A percentile compares a stretch with the other conserved stretches of the same genome.
Evolutionary conservation across 2,329 filamentous ascomycete species (phyloP).

Genomic region (Stachybotrys chartarum): DNA sequence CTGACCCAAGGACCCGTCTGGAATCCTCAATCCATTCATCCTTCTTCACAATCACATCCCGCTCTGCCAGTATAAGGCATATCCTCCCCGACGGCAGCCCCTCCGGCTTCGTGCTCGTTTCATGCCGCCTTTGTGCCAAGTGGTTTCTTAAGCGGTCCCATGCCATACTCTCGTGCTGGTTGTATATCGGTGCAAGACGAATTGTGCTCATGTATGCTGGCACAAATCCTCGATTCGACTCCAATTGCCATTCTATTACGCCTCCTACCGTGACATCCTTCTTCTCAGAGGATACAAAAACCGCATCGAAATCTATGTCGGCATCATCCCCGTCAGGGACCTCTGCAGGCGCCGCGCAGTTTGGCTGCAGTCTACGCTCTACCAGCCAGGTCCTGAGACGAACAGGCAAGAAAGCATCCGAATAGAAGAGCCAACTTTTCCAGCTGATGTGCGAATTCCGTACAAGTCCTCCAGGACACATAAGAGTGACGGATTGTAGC

Average conservation of each 20-base stretch:
- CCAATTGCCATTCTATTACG: conserved; percentile 64
- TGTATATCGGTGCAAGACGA: conserved; percentile 61
- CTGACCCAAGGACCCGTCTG: conserved; percentile 45
- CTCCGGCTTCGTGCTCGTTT: conserved; percentile 3
- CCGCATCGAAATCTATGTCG: conserved; percentile 36
- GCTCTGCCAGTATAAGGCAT: conserved; percentile 57
- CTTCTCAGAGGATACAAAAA: conserved; percentile 43
- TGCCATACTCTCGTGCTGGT: conserved; percentile 52
- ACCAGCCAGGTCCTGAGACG: conserved; percentile 48
- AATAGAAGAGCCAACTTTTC: conserved; percentile 57
- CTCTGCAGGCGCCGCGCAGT: conserved; percentile 23
- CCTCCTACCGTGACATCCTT: conserved; percentile 45
- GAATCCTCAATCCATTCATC: conserved; percentile 59
- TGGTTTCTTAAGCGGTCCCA: not conserved
- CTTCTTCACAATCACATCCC: conserved; percentile 60
- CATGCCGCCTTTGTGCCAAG: conserved; percentile 15
- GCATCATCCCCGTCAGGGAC: conserved; percentile 33
- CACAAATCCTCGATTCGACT: conserved; percentile 59
- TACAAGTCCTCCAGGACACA: conserved; percentile 64
- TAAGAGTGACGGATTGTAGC: conserved; percentile 54
- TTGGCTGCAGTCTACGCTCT: conserved; percentile 38
- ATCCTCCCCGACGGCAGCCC: conserved; percentile 43
- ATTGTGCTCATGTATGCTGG: conserved; percentile 65
- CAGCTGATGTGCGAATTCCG: conserved; percentile 54
- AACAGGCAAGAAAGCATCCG: conserved; percentile 51